Base-by-base conservation (phyloP, 2,329 filamentous ascomycete genomes). In the Colletotrichum lentis region DNA sequence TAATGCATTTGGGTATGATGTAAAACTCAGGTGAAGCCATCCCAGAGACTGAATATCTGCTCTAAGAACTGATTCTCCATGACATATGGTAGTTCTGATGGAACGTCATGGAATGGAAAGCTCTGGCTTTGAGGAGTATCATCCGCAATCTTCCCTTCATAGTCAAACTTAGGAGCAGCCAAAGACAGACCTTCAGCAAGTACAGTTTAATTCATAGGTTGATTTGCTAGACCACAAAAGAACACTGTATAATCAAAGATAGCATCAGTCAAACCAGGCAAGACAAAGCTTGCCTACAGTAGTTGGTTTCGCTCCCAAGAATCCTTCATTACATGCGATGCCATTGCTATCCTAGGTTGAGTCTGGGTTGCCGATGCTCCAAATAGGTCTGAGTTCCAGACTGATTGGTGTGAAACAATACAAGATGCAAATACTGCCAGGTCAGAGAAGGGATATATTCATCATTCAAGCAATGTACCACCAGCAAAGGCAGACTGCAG, bases 381-480 rank as follows among this genome's bases (percentile, higher is more conserved):
- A 18, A 7, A 11, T 16, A 2, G 7, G 20, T 5, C 22, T 22
- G 24, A 10, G 12, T 31, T 27, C 18, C 7, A n/a, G 16, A 16
- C n/a, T 8, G 1, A 2, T 11, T 27, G 12, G 1, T 6, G 31
- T 16, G 27, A 37, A 18, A 3, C n/a, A 16, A 3, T 8, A 47
- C 6, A 39, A 5, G 6, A 27, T 0, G 24, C 3, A 24, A 0
- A 14, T 14, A 39, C 31, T n/a, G 8, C 3, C 10, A n/a, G 44
- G 4, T 44, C n/a, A 14, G 24, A 50, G 61, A 16, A 64, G 54
- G n/a, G 31, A 16, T 52, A 56, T 63, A 43, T 67, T 64, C 59
- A 53, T 67, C 64, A 67, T 63, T 67, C 37, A 57, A 57, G 52
- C 57, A 67, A 39, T 67, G 14, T 57, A 46, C 43, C 47, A 37